Percentiles rank a stretch among this genome's conserved stretches.
Conservation (phyloP, 805 yeast genomes). For the Lachancea sp. region DNA sequence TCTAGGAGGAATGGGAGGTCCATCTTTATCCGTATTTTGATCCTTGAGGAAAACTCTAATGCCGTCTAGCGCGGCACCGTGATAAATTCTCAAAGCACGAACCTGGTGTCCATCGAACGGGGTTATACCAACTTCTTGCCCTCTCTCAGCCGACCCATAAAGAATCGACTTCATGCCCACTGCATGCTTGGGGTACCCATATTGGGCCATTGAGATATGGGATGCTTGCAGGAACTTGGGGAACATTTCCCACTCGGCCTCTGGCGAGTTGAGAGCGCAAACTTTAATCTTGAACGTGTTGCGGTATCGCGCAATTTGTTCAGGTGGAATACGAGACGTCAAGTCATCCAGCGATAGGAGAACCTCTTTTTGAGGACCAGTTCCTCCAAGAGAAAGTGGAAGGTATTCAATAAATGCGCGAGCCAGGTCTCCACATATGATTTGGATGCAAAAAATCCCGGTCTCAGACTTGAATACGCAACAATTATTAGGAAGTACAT, state of each 20-base stretch:
- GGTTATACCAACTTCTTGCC: constrained; percentile 26
- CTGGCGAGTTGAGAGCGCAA: constrained; percentile 56
- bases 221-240: constrained; percentile 18
- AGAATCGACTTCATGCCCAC: constrained; percentile 28
- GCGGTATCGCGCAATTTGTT: constrained; percentile 26
- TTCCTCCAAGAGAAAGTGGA: constrained; percentile 51
- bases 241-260: constrained; percentile 47
- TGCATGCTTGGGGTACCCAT: constrained; percentile 21
- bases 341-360: constrained; percentile 44
- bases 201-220: constrained; percentile 23
- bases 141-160: constrained; percentile 25
- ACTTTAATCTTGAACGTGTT: constrained; percentile 41
- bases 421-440: constrained; percentile 49
- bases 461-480: constrained; percentile 46
- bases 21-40: constrained; percentile 9
- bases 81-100: constrained; percentile 54
- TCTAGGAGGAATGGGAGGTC: constrained; percentile 46
- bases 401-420: constrained; percentile 53
- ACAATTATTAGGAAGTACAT: constrained; percentile 41
- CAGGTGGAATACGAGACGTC: constrained; percentile 30
- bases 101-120: constrained; percentile 32
- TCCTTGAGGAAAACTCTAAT: constrained; percentile 44
- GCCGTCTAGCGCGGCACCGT: constrained; percentile 82
- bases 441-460: constrained; percentile 73
- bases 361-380: constrained; percentile 52